Percentiles rank a stretch among this genome's conserved stretches.
phyloP scores from a whole-genome alignment of 352 stramenopile species.

The Pythium brachiatum region DNA sequence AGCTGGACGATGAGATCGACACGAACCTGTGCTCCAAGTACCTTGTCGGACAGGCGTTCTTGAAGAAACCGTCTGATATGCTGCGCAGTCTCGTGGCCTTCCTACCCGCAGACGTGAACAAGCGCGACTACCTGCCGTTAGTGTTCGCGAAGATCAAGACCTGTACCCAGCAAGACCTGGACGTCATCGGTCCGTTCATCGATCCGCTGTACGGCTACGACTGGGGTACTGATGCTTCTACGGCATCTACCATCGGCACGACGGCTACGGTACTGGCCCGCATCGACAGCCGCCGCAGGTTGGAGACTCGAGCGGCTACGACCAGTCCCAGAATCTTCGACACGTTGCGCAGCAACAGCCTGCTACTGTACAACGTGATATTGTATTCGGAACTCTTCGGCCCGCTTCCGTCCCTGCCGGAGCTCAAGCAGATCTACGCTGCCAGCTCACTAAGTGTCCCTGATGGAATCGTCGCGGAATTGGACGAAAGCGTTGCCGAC shows the following conservation, averaged over 20 bases:
- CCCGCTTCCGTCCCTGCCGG: neutral
- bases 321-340: neutral
- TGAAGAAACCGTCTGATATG: neutral
- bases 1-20: slow-evolving; percentile 9
- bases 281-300: neutral
- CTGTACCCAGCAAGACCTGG: slow-evolving; percentile 4
- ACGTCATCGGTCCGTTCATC: neutral
- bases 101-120: neutral
- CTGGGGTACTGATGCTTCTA: neutral
- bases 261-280: neutral
- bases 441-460: neutral
- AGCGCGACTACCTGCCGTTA: neutral
- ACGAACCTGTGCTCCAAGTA: slow-evolving; percentile 15
- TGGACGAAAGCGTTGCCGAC: neutral
- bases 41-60: neutral
- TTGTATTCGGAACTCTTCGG: slow-evolving; percentile 4
- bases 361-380: slow-evolving; percentile 5
- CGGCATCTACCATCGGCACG: neutral
- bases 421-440: slow-evolving; percentile 1
- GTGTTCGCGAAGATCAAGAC: slow-evolving; percentile 7
- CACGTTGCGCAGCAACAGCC: neutral
- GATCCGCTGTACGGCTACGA: neutral
- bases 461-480: neutral
- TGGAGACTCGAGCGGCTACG: neutral
- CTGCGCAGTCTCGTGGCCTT: neutral